These are phyloP conservation scores for Termitomyces sp. DNA, from an alignment of 768 basidiomycete genomes.

Conservation along the genomic window DNA sequence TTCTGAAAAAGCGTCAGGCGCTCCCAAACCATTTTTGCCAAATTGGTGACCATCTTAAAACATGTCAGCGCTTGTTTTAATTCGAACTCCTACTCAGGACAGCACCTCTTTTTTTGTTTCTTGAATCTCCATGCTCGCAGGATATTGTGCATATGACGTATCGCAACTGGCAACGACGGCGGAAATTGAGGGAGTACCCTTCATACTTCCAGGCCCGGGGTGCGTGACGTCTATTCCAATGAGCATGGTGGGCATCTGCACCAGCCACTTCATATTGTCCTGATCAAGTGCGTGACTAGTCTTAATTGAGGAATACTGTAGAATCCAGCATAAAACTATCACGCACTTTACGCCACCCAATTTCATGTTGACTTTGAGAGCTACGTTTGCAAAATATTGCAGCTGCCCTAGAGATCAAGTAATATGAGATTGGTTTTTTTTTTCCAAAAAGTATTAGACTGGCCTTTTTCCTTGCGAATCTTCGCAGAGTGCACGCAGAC, in stretches of 20 bases:
- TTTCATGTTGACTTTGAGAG: conserved; percentile 80
- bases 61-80: not conserved
- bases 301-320: not conserved
- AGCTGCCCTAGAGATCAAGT: conserved; percentile 38
- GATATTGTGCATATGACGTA: conserved; percentile 58
- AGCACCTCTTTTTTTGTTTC: conserved; percentile 70
- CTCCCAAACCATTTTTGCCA: conserved; percentile 61
- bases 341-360: conserved; percentile 72
- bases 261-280: conserved; percentile 55
- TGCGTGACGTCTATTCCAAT: conserved; percentile 83
- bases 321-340: not conserved
- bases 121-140: conserved; percentile 70
- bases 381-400: conserved; percentile 77
- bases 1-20: conserved; percentile 48
- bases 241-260: conserved; percentile 62
- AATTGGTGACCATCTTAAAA: conserved; percentile 66
- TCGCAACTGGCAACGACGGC: conserved; percentile 83
- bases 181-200: conserved; percentile 76
- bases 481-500: conserved; percentile 72
- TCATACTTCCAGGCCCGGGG: conserved; percentile 68
- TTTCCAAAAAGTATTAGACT: conserved; percentile 12
- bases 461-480: conserved; percentile 60
- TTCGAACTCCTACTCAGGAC: not conserved
- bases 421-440: conserved; percentile 15
- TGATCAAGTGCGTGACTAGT: conserved; percentile 41